Base-by-base conservation (phyloP, 805 yeast genomes). In the Myxozyma monticola region DNA sequence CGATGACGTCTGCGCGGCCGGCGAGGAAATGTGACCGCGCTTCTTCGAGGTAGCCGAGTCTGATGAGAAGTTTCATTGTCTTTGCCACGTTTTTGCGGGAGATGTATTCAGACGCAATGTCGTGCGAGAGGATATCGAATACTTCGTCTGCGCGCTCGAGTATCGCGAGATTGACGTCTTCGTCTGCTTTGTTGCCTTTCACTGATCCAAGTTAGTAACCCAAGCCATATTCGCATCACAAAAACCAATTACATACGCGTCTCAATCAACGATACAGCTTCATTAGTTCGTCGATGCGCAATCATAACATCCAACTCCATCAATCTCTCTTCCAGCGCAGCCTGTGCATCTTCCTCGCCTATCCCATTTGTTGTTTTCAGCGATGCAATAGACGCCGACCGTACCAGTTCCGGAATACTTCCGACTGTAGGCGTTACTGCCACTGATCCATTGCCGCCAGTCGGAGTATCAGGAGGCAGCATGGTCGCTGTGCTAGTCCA, bases 251-350 rank as follows among this genome's bases (percentile, higher is more conserved):
- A 43, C 55, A 63, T 35, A 52, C 64, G 36, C 33, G 44, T 31
- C 18, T 42, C 46, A 46, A 63, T 60, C 42, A 44, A 37, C 34
- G 44, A 66, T 5, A 74, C 70, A 1, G 78, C 71, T n/a, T 64
- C 69, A 45, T 71, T 64, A 62, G 73, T 78, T 48, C 74, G 73
- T 45, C 76, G 75, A 59, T 82, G 82, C n/a, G 84, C 80, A 22
- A 83, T 70, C 48, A 72, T 71, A 14, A 82, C 78, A 61, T 84
- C 88, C 36, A 82, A 74, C 55, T 82, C 85, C 62, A 83, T 84
- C 26, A 83, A 69, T 39, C 68, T 65, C 47, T 80, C 84, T 59
- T 83, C 87, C 18, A 79, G 66, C 10, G 28, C 31, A 2, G 21
- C 35, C 5, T 40, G 10, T 9, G 14, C 31, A 3, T 26, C 33